These are phyloP conservation scores for Fusarium stilboides DNA, from an alignment of 2,329 filamentous ascomycete genomes.

Conservation along the genomic window DNA sequence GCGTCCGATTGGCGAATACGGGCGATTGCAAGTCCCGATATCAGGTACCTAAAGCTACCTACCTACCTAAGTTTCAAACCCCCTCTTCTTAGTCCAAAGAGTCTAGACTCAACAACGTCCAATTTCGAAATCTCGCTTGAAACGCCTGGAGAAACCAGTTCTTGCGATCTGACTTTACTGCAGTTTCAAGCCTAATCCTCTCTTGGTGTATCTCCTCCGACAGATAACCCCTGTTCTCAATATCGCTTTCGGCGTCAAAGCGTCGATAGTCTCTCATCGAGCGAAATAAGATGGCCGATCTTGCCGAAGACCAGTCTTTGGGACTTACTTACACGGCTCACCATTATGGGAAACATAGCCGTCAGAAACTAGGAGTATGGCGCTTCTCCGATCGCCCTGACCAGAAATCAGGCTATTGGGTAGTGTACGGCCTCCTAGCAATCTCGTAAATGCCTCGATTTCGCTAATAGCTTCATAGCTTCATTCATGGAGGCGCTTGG, in stretches of 20 bases:
- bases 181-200: slow-evolving; percentile 21
- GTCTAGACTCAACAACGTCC: slow-evolving; percentile 18
- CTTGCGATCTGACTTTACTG: slow-evolving; percentile 26
- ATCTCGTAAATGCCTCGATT: not conserved
- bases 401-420: slow-evolving; percentile 52
- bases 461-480: slow-evolving; percentile 54
- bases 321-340: slow-evolving; percentile 54
- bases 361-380: slow-evolving; percentile 66
- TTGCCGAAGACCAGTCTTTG: slow-evolving; percentile 35
- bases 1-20: slow-evolving; percentile 39
- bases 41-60: too few species aligned
- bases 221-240: slow-evolving; percentile 5
- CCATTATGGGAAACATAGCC: slow-evolving; percentile 58
- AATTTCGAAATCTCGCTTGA: slow-evolving; percentile 19
- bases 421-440: slow-evolving; percentile 53
- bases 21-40: slow-evolving; percentile 16
- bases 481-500: slow-evolving; percentile 76
- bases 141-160: slow-evolving; percentile 9
- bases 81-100: slow-evolving; percentile 13
- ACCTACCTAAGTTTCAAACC: slow-evolving; percentile 1
- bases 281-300: slow-evolving; percentile 40
- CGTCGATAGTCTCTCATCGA: slow-evolving; percentile 17
- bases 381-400: slow-evolving; percentile 46
- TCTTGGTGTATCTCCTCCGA: slow-evolving; percentile 8
- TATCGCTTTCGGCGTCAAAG: slow-evolving; percentile 24